phyloP scores from a whole-genome alignment of 306 rosid genomes.

The Glycine tomentella region DNA sequence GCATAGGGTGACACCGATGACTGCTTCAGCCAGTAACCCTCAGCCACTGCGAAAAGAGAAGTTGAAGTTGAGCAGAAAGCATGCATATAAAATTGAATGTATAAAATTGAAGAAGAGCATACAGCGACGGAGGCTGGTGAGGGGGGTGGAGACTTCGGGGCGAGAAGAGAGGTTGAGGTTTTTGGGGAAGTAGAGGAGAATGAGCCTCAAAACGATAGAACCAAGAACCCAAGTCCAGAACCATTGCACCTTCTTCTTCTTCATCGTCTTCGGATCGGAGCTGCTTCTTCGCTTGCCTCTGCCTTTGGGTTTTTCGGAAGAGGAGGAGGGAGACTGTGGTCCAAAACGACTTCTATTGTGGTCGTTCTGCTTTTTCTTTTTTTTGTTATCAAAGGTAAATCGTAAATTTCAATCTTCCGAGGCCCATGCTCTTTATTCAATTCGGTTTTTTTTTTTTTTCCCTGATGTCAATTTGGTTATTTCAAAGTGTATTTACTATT shows the following conservation, averaged over 20 bases:
- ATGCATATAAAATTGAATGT: neutral
- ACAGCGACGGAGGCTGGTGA: conserved; percentile 92
- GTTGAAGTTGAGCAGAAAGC: conserved; percentile 21
- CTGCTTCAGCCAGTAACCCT: conserved; percentile 93
- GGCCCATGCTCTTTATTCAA: no score
- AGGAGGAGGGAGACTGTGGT: no score
- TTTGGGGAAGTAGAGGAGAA: conserved; percentile 72
- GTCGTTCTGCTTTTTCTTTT: no score
- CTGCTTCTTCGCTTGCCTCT: no score
- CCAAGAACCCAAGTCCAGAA: conserved; percentile 81
- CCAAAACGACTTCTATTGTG: no score
- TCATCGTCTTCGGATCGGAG: conserved; percentile 35
- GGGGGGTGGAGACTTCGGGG: conserved; percentile 93
- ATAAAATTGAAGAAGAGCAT: conserved; percentile 30
- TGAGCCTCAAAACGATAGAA: conserved; percentile 72
- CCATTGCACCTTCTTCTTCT: conserved; percentile 52
- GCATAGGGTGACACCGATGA: conserved; percentile 89
- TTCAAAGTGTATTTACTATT: no score
- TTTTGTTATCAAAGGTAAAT: no score
- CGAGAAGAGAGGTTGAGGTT: conserved; percentile 89
- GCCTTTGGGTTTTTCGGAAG: no score
- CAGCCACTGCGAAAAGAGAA: conserved; percentile 67
- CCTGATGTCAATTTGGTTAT: no score
- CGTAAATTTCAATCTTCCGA: no score
- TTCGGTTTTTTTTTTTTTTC: no score